Percentiles rank a stretch among this genome's conserved stretches.
Evolutionary conservation across 2,329 filamentous ascomycete species (phyloP).

Genomic region (Colletotrichum tamarilloi): DNA sequence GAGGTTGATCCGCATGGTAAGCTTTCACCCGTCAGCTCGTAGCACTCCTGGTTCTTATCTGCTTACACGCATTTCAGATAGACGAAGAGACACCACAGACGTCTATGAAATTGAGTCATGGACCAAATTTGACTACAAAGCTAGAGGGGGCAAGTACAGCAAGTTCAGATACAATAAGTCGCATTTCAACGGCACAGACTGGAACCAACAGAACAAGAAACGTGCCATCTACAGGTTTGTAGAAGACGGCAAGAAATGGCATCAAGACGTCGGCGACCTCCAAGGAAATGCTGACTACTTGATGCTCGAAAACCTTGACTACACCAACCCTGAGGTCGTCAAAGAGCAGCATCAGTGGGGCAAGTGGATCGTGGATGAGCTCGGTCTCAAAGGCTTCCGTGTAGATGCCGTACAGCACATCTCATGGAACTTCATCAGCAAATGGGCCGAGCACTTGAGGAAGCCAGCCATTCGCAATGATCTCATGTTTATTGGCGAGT

Average conservation of each 20-base stretch:
- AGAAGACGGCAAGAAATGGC: slow-evolving; percentile 32
- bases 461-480: slow-evolving; percentile 12
- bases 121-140: slow-evolving; percentile 27
- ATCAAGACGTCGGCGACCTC: slow-evolving; percentile 28
- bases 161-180: slow-evolving; percentile 30
- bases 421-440: slow-evolving; percentile 32
- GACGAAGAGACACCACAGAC: slow-evolving; percentile 28
- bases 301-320: slow-evolving; percentile 33
- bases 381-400: slow-evolving; percentile 21
- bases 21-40: neutral
- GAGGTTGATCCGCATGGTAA: slow-evolving; percentile 27
- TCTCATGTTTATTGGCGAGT: slow-evolving; percentile 29
- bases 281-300: slow-evolving; percentile 33
- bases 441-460: slow-evolving; percentile 21
- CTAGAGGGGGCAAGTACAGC: slow-evolving; percentile 32
- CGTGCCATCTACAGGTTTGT: slow-evolving; percentile 31
- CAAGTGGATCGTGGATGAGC: slow-evolving; percentile 31
- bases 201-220: slow-evolving; percentile 31
- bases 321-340: slow-evolving; percentile 31
- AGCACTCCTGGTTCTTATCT: neutral
- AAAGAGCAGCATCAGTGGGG: slow-evolving; percentile 28
- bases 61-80: slow-evolving; percentile 12
- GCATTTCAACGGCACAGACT: slow-evolving; percentile 34
- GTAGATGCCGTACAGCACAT: slow-evolving; percentile 34
- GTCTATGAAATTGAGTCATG: slow-evolving; percentile 31